Evolutionary conservation across 2,329 filamentous ascomycete species (phyloP).

Genomic region (Pseudogymnoascus sp.): DNA sequence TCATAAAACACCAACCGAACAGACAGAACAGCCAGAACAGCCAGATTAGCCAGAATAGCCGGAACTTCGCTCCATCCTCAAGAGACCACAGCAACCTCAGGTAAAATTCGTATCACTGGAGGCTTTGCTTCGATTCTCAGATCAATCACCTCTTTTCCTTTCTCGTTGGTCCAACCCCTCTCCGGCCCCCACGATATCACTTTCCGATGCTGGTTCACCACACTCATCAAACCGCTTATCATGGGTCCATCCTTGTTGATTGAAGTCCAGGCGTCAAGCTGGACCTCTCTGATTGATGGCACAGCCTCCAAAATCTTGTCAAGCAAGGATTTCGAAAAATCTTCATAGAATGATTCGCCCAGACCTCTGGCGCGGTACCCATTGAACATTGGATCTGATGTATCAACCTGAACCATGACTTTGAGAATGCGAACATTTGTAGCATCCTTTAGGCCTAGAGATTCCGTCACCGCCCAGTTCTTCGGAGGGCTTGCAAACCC

Average conservation of each 20-base stretch:
- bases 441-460: slow-evolving; percentile 58
- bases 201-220: slow-evolving; percentile 41
- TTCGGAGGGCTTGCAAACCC: slow-evolving; percentile 65
- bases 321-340: slow-evolving; percentile 54
- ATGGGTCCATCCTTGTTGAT: slow-evolving; percentile 60
- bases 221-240: slow-evolving; percentile 52
- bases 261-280: slow-evolving; percentile 63
- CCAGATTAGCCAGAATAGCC: not conserved
- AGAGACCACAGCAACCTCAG: not conserved
- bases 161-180: slow-evolving; percentile 55
- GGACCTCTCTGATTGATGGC: slow-evolving; percentile 49
- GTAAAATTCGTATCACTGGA: not conserved
- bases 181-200: slow-evolving; percentile 60
- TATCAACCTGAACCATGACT: slow-evolving; percentile 67
- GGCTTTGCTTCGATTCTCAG: not conserved
- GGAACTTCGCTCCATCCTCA: not conserved
- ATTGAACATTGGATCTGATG: slow-evolving; percentile 58
- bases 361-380: slow-evolving; percentile 50
- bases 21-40: not conserved
- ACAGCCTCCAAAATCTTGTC: slow-evolving; percentile 48
- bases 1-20: not conserved
- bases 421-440: slow-evolving; percentile 50
- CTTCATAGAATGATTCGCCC: slow-evolving; percentile 63
- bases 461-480: slow-evolving; percentile 61
- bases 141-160: not conserved